These are phyloP conservation scores for Saccharomyces uvarum DNA, from an alignment of 1,139 yeast species.

Conservation along the genomic window DNA sequence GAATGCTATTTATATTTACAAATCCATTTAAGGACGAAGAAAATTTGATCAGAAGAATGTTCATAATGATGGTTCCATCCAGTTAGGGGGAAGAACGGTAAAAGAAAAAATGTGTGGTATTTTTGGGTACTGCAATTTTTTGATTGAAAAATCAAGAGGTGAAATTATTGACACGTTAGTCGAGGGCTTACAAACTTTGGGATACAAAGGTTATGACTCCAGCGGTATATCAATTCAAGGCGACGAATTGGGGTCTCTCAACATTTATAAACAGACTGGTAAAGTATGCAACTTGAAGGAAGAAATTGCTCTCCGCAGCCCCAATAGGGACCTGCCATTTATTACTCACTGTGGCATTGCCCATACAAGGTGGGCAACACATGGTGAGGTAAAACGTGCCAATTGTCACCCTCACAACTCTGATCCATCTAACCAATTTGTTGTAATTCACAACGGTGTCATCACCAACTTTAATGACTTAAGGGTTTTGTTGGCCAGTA, in stretches of 20 bases:
- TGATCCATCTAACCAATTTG: slow-evolving; percentile 73
- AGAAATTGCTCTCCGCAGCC: slow-evolving; percentile 48
- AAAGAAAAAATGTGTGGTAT: slow-evolving; percentile 64
- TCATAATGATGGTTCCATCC: neutral
- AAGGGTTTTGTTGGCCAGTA: slow-evolving; percentile 67
- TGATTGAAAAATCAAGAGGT: slow-evolving; percentile 86
- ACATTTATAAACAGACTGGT: slow-evolving; percentile 79
- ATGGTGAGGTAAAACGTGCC: slow-evolving; percentile 77
- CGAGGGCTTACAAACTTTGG: slow-evolving; percentile 88
- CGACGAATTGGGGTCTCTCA: slow-evolving; percentile 53
- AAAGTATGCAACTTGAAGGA: slow-evolving; percentile 78
- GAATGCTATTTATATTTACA: neutral
- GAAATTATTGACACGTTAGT: slow-evolving; percentile 82
- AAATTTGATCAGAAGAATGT: neutral
- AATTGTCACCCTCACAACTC: slow-evolving; percentile 98
- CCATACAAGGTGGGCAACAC: slow-evolving; percentile 99
- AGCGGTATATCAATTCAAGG: slow-evolving; percentile 96
- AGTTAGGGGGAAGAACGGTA: neutral
- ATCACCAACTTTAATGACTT: slow-evolving; percentile 91
- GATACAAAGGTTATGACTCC: slow-evolving; percentile 96
- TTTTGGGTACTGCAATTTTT: slow-evolving; percentile 94
- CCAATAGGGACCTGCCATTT: slow-evolving; percentile 55
- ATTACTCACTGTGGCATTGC: slow-evolving; percentile 94
- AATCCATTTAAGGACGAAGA: neutral
- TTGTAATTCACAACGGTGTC: slow-evolving; percentile 95